Evolutionary conservation across 352 stramenopile species (phyloP).

Genomic region (Poterioochromonas sp.): DNA sequence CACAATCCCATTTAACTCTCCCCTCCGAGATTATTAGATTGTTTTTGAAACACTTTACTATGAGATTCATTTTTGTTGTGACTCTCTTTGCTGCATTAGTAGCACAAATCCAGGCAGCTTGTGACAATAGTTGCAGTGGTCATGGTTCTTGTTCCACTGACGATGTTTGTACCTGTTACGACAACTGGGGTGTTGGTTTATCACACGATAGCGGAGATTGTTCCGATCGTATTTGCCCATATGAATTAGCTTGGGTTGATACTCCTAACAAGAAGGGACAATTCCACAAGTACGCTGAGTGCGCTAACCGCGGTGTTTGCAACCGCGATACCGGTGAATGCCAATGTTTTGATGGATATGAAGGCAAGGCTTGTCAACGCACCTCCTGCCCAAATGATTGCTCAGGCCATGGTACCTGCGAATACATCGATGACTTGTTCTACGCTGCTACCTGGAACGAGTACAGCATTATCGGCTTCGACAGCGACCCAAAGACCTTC

Average conservation of each 20-base stretch:
- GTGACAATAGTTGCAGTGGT: conserved; percentile 54
- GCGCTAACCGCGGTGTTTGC: conserved; percentile 43
- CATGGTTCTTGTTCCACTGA: conserved; percentile 48
- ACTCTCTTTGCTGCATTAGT: not conserved
- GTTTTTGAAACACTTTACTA: too few species aligned
- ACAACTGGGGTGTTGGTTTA: conserved; percentile 47
- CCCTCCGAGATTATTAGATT: too few species aligned
- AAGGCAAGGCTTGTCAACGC: conserved; percentile 51
- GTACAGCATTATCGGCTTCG: not conserved
- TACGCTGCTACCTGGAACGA: conserved; percentile 38
- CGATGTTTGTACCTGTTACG: conserved; percentile 53
- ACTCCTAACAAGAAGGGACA: conserved; percentile 43
- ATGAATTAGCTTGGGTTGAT: conserved; percentile 51
- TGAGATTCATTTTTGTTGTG: too few species aligned
- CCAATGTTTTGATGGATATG: conserved; percentile 49
- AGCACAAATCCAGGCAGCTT: conserved; percentile 41
- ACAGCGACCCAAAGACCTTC: conserved; percentile 40
- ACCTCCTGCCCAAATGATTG: conserved; percentile 51
- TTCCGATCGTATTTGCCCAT: conserved; percentile 49
- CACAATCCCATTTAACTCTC: too few species aligned
- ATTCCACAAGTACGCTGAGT: conserved; percentile 52
- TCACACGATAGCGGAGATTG: conserved; percentile 47
- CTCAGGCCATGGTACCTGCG: conserved; percentile 55
- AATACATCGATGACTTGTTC: conserved; percentile 54
- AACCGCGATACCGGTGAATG: conserved; percentile 42